Conservation (phyloP, 2,329 filamentous ascomycete species). For the Rhexocercosporidium sp. region DNA sequence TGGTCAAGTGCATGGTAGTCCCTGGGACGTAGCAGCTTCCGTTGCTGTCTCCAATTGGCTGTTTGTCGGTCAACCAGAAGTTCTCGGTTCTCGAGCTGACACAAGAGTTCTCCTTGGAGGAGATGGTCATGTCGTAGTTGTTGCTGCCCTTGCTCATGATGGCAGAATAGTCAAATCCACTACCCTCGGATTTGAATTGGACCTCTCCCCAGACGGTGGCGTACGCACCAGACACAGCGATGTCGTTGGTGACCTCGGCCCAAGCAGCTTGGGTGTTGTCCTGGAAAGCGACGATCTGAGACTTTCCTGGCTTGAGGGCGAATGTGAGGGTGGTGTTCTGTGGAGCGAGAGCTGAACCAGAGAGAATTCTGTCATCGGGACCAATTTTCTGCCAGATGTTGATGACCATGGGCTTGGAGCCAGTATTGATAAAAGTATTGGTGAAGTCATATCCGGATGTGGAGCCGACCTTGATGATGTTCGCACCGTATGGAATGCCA, state of each 20-base stretch:
- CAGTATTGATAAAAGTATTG: conserved; percentile 36
- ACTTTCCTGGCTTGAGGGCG: conserved; percentile 30
- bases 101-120: conserved; percentile 34
- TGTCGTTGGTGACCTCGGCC: conserved; percentile 25
- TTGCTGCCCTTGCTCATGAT: conserved; percentile 40
- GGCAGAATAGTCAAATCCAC: conserved; percentile 41
- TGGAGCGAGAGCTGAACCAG: conserved; percentile 37
- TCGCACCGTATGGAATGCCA: conserved; percentile 39
- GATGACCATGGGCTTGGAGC: conserved; percentile 31
- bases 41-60: conserved; percentile 37
- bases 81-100: conserved; percentile 38
- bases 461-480: conserved; percentile 37
- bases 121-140: conserved; percentile 42
- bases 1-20: conserved; percentile 33
- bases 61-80: conserved; percentile 36
- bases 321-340: conserved; percentile 36
- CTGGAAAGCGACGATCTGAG: conserved; percentile 37
- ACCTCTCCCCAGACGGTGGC: conserved; percentile 38
- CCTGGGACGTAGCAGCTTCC: conserved; percentile 39
- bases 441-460: conserved; percentile 34
- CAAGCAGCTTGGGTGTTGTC: conserved; percentile 38
- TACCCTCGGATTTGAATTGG: conserved; percentile 35
- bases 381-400: conserved; percentile 40
- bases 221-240: conserved; percentile 32
- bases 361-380: conserved; percentile 21